A percentile compares a stretch with the other conserved stretches of the same genome.
These are phyloP conservation scores for Ehretia macrophylla DNA, from an alignment of 257 asterid species.

Conservation along the genomic window DNA sequence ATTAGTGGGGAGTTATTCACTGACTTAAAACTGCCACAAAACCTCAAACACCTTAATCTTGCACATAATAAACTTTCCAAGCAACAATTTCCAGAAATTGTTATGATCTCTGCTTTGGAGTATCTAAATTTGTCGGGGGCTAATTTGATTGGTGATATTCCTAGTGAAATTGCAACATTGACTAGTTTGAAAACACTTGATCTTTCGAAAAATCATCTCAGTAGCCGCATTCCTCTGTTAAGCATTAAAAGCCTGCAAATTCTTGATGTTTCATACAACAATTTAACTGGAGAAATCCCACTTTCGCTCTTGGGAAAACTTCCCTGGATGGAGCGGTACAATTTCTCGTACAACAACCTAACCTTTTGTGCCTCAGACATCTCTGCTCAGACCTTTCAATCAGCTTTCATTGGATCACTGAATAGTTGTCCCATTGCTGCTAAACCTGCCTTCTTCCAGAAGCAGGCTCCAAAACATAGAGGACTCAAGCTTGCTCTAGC, in stretches of 20 bases:
- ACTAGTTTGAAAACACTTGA: slow-evolving; percentile 55
- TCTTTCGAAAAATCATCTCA: slow-evolving; percentile 65
- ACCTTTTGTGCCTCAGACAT: slow-evolving; percentile 58
- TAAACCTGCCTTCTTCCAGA: slow-evolving; percentile 54
- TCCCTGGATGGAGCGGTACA: slow-evolving; percentile 55
- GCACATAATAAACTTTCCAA: slow-evolving; percentile 69
- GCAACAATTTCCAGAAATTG: slow-evolving; percentile 42
- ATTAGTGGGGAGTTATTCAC: slow-evolving; percentile 65
- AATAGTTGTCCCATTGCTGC: slow-evolving; percentile 93
- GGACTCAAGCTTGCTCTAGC: slow-evolving; percentile 69
- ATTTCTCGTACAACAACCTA: slow-evolving; percentile 85
- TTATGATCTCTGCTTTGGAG: slow-evolving; percentile 46
- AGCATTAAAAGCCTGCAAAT: slow-evolving; percentile 38
- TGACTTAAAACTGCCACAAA: slow-evolving; percentile 40
- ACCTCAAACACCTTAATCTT: slow-evolving; percentile 68
- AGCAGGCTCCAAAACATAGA: slow-evolving; percentile 37
- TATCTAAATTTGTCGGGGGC: slow-evolving; percentile 73
- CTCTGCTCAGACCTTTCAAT: slow-evolving; percentile 32
- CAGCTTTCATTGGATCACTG: slow-evolving; percentile 61
- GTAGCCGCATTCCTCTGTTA: slow-evolving; percentile 49
- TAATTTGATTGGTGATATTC: slow-evolving; percentile 63
- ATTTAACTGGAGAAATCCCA: slow-evolving; percentile 85
- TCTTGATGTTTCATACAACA: slow-evolving; percentile 75
- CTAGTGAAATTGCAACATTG: slow-evolving; percentile 44
- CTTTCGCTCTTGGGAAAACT: slow-evolving; percentile 43